Evolutionary conservation across 768 basidiomycete genomes (phyloP).

Genomic region (Mycena vulgaris): DNA sequence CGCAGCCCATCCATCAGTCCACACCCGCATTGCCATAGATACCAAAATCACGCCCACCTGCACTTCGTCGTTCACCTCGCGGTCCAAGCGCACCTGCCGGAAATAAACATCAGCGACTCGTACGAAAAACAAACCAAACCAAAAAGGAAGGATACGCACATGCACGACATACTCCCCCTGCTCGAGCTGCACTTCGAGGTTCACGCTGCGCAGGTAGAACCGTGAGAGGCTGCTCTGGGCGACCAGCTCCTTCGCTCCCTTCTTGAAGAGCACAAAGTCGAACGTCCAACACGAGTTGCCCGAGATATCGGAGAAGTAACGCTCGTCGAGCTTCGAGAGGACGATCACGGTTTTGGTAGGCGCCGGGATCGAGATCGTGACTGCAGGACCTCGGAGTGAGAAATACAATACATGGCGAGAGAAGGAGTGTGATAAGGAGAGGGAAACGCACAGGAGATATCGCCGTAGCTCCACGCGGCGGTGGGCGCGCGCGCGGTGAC

Average conservation of each 20-base stretch:
- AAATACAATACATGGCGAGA: neutral
- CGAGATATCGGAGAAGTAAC: slow-evolving; percentile 65
- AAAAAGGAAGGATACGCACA: slow-evolving; percentile 44
- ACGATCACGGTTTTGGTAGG: slow-evolving; percentile 63
- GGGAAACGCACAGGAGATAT: slow-evolving; percentile 64
- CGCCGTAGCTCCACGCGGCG: slow-evolving; percentile 68
- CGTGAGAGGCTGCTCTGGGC: slow-evolving; percentile 55
- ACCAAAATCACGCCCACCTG: slow-evolving; percentile 9
- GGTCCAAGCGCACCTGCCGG: slow-evolving; percentile 42
- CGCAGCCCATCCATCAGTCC: slow-evolving; percentile 26
- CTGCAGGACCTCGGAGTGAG: too few species aligned
- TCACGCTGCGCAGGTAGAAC: slow-evolving; percentile 58
- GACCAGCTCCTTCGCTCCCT: slow-evolving; percentile 57
- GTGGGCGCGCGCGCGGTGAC: slow-evolving; percentile 60
- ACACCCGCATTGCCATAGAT: neutral
- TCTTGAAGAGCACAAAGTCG: slow-evolving; percentile 67
- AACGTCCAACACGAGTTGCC: slow-evolving; percentile 62
- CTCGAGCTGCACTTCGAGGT: slow-evolving; percentile 59
- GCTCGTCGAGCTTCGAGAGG: slow-evolving; percentile 65
- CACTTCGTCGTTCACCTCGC: slow-evolving; percentile 9
- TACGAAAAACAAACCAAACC: too few species aligned
- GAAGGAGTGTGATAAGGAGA: neutral
- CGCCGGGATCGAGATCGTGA: slow-evolving; percentile 60
- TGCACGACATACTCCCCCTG: slow-evolving; percentile 63
- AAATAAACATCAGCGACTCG: slow-evolving; percentile 36